A percentile compares a stretch with the other conserved stretches of the same genome.
Conservation (phyloP, 2,329 filamentous ascomycete species). For the Albophoma yamanashiensis region DNA sequence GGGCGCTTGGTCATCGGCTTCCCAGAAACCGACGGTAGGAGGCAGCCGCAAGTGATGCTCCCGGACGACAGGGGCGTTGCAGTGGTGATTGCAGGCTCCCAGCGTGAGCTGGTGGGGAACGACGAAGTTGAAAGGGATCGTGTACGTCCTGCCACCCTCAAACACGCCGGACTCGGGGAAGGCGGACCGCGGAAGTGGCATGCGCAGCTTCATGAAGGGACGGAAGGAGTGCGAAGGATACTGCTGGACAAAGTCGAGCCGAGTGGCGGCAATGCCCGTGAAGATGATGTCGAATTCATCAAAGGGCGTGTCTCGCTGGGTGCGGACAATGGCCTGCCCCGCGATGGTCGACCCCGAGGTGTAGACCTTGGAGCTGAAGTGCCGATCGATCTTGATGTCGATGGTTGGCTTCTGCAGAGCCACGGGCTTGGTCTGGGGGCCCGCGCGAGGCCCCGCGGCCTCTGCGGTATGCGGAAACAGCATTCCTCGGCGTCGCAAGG, state of each 20-base stretch:
- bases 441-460: not conserved
- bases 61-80: conserved; percentile 31
- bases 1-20: conserved; percentile 42
- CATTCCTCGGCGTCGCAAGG: not conserved
- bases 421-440: conserved; percentile 1
- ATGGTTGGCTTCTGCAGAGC: conserved; percentile 25
- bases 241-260: conserved; percentile 38
- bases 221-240: conserved; percentile 36
- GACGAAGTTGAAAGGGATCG: conserved; percentile 48
- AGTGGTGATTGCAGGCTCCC: conserved; percentile 41
- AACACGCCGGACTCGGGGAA: conserved; percentile 38
- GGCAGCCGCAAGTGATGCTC: conserved; percentile 43
- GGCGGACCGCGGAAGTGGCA: conserved; percentile 36
- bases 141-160: conserved; percentile 35
- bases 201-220: conserved; percentile 44
- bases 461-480: not conserved
- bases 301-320: conserved; percentile 35
- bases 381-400: conserved; percentile 38
- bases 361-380: conserved; percentile 45
- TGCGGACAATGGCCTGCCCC: conserved; percentile 36
- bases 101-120: conserved; percentile 47
- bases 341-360: conserved; percentile 40
- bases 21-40: conserved; percentile 41
- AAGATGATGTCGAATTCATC: conserved; percentile 42
- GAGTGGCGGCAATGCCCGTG: conserved; percentile 37